A percentile compares a stretch with the other conserved stretches of the same genome.
Evolutionary conservation across 2,329 filamentous ascomycete genomes (phyloP).

Genomic region (Aureobasidium sp.): DNA sequence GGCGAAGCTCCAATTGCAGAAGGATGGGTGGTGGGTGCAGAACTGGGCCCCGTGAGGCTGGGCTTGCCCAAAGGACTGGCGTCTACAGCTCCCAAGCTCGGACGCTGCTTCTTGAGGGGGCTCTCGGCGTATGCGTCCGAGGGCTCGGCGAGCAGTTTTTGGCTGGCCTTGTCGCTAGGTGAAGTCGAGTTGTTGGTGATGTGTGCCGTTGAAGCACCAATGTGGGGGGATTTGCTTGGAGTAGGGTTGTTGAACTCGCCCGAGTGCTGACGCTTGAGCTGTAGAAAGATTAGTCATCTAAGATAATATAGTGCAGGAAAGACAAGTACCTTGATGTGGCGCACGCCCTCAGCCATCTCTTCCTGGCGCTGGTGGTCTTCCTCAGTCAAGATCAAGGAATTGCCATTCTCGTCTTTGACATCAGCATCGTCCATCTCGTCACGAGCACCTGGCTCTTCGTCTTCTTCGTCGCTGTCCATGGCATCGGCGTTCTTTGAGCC

Average conservation of each 20-base stretch:
- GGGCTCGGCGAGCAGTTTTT: constrained; percentile 30
- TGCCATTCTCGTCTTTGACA: constrained; percentile 55
- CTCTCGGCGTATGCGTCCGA: constrained; percentile 50
- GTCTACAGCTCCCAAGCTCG: constrained; percentile 39
- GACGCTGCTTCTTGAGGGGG: constrained; percentile 67
- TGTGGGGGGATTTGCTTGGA: constrained; percentile 32
- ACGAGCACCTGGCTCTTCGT: constrained; percentile 54
- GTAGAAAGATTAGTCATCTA: constrained; percentile 15
- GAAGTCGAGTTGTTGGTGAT: constrained; percentile 30
- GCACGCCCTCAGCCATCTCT: constrained; percentile 71
- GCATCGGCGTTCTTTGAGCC: constrained; percentile 39
- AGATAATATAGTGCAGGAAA: neutral
- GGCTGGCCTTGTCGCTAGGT: constrained; percentile 23
- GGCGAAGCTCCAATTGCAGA: neutral
- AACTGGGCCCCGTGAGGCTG: constrained; percentile 1
- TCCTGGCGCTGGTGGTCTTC: constrained; percentile 66
- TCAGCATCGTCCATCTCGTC: constrained; percentile 52
- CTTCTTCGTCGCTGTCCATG: constrained; percentile 70
- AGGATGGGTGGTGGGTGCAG: neutral
- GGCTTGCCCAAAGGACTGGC: neutral
- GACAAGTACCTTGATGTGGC: constrained; percentile 64
- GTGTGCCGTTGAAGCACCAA: constrained; percentile 27
- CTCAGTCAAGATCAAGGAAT: constrained; percentile 48
- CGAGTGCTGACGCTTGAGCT: constrained; percentile 78
- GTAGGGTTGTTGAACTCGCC: constrained; percentile 48